Percentiles rank a stretch among this genome's conserved stretches.
Evolutionary conservation across 352 stramenopile species (phyloP).

Genomic region (Phytophthora lateralis): DNA sequence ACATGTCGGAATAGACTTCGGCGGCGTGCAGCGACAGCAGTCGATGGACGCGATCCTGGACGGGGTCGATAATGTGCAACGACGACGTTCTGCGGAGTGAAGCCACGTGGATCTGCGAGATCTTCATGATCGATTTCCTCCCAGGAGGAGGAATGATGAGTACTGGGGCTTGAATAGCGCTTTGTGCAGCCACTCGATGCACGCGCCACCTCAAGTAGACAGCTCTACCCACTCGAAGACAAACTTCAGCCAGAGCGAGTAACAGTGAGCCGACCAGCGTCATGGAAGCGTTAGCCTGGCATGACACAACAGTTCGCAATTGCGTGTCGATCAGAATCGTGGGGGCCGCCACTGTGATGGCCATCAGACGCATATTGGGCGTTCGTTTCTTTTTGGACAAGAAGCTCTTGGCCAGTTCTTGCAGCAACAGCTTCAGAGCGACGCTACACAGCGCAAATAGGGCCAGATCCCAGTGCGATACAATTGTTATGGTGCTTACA

Average conservation of each 20-base stretch:
- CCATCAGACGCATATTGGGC: constrained; percentile 21
- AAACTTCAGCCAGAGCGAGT: constrained; percentile 36
- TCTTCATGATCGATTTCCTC: background rate
- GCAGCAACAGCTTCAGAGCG: constrained; percentile 18
- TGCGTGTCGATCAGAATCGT: constrained; percentile 39
- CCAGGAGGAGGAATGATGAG: background rate
- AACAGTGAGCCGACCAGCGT: constrained; percentile 28
- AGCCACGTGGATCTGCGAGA: background rate
- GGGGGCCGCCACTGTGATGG: constrained; percentile 17
- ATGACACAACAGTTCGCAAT: constrained; percentile 29
- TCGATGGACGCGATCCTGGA: constrained; percentile 9
- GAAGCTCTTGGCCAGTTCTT: constrained; percentile 26
- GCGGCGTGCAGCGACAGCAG: constrained; percentile 28
- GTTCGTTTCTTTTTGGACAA: constrained; percentile 14
- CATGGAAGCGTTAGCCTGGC: constrained; percentile 19
- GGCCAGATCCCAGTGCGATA: constrained; percentile 12
- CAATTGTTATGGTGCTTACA: constrained; percentile 15
- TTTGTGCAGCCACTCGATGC: constrained; percentile 1
- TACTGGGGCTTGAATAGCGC: background rate
- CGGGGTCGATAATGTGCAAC: constrained; percentile 5
- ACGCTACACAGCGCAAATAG: constrained; percentile 20
- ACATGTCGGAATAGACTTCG: constrained; percentile 41
- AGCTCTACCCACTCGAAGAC: constrained; percentile 28
- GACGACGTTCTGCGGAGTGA: constrained; percentile 2
- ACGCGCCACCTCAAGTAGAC: constrained; percentile 18